Conservation (phyloP, 169 alveolate genomes). For the Babesia caballi region DNA sequence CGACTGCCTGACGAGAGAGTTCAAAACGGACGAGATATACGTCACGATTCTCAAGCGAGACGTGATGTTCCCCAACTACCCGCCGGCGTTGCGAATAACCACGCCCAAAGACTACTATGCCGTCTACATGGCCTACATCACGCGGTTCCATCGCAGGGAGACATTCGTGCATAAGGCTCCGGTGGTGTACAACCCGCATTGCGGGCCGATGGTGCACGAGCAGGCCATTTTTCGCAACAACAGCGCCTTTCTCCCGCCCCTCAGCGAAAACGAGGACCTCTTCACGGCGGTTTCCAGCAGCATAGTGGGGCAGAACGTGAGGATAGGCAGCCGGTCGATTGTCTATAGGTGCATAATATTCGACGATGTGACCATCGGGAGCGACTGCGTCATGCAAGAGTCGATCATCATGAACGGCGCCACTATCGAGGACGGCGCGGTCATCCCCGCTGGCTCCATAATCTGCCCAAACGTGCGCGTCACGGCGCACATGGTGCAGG, state of each 20-base stretch:
- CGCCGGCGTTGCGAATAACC: slow-evolving; percentile 36
- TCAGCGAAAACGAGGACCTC: neutral
- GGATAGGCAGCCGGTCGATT: slow-evolving; percentile 6
- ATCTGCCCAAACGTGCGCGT: slow-evolving; percentile 15
- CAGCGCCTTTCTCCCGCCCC: slow-evolving; percentile 27
- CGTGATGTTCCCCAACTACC: slow-evolving; percentile 33
- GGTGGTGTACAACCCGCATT: neutral
- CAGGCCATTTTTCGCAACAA: slow-evolving; percentile 1
- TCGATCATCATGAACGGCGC: slow-evolving; percentile 54
- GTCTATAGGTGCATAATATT: slow-evolving; percentile 24
- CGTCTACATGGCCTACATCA: slow-evolving; percentile 30
- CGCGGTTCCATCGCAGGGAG: slow-evolving; percentile 8
- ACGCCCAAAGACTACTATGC: slow-evolving; percentile 48
- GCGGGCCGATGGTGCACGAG: slow-evolving; percentile 28
- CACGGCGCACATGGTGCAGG: neutral
- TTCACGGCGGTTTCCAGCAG: slow-evolving; percentile 14
- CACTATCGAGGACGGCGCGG: slow-evolving; percentile 11
- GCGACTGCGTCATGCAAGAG: slow-evolving; percentile 16
- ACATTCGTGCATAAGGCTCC: neutral
- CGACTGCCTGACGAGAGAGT: slow-evolving; percentile 32
- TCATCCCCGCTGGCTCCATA: slow-evolving; percentile 40
- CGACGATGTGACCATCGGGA: slow-evolving; percentile 25
- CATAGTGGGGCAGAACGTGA: slow-evolving; percentile 21
- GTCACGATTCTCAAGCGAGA: slow-evolving; percentile 9
- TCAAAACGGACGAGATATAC: slow-evolving; percentile 43